Base-by-base conservation (phyloP, 441 rosid species). In the Kokia cookei region DNA sequence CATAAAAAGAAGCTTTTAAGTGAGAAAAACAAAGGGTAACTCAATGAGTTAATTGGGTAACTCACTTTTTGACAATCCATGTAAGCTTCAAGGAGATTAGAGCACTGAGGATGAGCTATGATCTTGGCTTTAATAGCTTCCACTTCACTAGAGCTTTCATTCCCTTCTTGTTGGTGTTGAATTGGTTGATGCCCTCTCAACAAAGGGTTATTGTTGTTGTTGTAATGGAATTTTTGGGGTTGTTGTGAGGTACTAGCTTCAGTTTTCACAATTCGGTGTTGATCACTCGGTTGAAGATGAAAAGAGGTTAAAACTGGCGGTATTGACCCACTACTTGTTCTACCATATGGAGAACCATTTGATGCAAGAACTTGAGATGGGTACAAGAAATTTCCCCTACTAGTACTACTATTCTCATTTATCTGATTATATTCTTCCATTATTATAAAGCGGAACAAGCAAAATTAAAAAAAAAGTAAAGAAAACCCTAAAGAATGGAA, bases 61-160 rank as follows among this genome's bases (percentile, higher is more conserved):
- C 15, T 27, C 80, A 92, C 99, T 96, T 93, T 96, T 79, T 96
- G 98, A 81, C 99, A 96, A 78, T 96, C 97, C 93, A 87, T 82
- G 89, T 88, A 96, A 76, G 96, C 98, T 84, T 93, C 89, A 66
- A 96, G 65, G 59, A 96, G 97, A 42, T 82, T 90, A 53, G 97
- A 86, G 78, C 92, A 96, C 74, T 91, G 97, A 69, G 99, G 97
- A 75, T 96, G 99, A 66, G 97, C 88, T 5, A 93, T 82, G 82
- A 96, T 96, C 84, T 96, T 96, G 29, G 97, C 96, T 75, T 96
- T 96, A 73, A 96, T 89, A 61, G 90, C 93, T 71, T 93, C 98
- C 0, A 76, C 84, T 65, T 91, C 96, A 26, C 72, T 64, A 15
- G 85, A 76, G 80, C 85, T 81, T 66, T 80, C 84, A 48, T 59